These are phyloP conservation scores for Escallonia herrerae DNA, from an alignment of 129 eudicot genomes.

Conservation along the genomic window DNA sequence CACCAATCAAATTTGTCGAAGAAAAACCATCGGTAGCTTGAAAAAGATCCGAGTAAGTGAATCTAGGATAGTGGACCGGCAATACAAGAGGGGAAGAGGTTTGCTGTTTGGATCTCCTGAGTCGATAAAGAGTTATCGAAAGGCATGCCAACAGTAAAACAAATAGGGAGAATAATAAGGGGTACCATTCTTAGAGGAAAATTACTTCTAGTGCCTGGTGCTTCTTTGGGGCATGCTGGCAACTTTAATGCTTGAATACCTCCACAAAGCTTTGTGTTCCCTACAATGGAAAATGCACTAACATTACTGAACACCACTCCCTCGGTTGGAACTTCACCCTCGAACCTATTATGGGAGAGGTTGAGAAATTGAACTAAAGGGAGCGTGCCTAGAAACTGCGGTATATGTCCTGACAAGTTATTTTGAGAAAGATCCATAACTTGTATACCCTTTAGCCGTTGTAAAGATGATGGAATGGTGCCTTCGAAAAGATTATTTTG, in stretches of 20 bases:
- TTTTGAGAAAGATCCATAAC: slow-evolving; percentile 20
- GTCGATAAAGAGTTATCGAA: not conserved
- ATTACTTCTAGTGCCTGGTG: not conserved
- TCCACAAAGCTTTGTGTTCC: slow-evolving; percentile 19
- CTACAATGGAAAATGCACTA: slow-evolving; percentile 3
- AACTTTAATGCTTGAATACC: slow-evolving; percentile 9
- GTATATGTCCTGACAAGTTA: slow-evolving; percentile 20
- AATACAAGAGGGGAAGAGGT: not conserved
- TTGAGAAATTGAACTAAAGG: not conserved
- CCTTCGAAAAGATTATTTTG: slow-evolving; percentile 16
- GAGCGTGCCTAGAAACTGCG: not conserved
- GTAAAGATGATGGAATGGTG: slow-evolving; percentile 6
- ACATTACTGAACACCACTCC: slow-evolving; percentile 11
- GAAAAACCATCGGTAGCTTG: slow-evolving; percentile 14
- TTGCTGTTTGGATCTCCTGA: not conserved
- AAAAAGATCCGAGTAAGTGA: slow-evolving; percentile 2
- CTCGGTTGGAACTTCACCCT: slow-evolving; percentile 15
- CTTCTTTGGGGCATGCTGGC: slow-evolving; percentile 8
- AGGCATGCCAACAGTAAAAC: not conserved
- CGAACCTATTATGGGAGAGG: slow-evolving; percentile 12
- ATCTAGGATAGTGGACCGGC: slow-evolving; percentile 16
- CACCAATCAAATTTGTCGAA: slow-evolving; percentile 12
- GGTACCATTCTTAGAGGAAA: not conserved
- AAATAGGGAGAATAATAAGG: slow-evolving; percentile 1
- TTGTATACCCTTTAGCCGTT: slow-evolving; percentile 10